phyloP scores from a whole-genome alignment of 2,329 filamentous ascomycete genomes.

The Venturia pyrina region DNA sequence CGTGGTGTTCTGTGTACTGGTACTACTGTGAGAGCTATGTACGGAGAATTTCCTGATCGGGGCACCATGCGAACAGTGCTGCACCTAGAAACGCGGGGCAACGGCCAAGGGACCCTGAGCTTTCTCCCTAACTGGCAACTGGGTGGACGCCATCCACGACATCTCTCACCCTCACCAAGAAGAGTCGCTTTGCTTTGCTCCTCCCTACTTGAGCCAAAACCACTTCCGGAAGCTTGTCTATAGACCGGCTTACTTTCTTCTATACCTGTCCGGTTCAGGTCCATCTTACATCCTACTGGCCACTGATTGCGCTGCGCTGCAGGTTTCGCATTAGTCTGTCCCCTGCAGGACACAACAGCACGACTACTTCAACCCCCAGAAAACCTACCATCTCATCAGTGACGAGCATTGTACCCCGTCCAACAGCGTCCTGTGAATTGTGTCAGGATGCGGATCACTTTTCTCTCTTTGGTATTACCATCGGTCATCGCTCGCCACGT shows the following conservation, averaged over 20 bases:
- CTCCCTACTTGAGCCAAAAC: neutral
- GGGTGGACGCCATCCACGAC: neutral
- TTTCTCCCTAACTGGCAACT: neutral
- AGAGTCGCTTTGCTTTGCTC: neutral
- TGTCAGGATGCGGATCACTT: neutral
- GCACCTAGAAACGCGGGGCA: neutral
- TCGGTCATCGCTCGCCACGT: neutral
- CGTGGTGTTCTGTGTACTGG: neutral
- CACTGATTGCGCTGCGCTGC: neutral
- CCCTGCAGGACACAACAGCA: neutral
- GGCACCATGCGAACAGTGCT: neutral
- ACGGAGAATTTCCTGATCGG: neutral
- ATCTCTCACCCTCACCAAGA: neutral
- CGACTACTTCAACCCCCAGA: neutral
- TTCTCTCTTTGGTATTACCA: constrained; percentile 1
- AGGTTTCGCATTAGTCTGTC: neutral
- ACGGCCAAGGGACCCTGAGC: neutral
- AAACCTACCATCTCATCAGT: neutral
- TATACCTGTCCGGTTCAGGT: neutral
- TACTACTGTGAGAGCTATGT: too few relatives aligned
- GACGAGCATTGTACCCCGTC: neutral
- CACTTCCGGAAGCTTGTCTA: neutral
- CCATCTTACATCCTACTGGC: neutral
- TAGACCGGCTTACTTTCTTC: neutral
- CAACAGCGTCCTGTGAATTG: neutral